A percentile compares a stretch with the other conserved stretches of the same genome.
phyloP scores from a whole-genome alignment of 306 rosid genomes.

The Rosa lucieae region DNA sequence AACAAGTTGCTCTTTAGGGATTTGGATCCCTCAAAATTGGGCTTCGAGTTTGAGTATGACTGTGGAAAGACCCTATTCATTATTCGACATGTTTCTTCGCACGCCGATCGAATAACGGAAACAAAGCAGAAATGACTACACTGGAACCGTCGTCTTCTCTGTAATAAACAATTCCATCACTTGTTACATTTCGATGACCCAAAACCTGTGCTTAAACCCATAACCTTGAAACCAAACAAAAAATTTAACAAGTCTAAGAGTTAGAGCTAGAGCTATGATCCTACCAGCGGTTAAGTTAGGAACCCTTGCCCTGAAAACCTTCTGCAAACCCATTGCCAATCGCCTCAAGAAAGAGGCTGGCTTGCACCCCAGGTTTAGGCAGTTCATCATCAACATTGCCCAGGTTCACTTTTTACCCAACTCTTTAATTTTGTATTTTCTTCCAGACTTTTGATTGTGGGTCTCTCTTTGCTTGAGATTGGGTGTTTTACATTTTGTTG shows the following conservation, averaged over 20 bases:
- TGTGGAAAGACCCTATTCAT: too few relatives aligned
- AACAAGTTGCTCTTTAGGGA: too few relatives aligned
- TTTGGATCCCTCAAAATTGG: too few relatives aligned
- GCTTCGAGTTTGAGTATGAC: too few relatives aligned
- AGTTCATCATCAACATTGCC: conserved; percentile 38
- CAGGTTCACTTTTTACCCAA: conserved; percentile 28
- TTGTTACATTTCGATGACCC: not conserved
- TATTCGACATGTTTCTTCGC: too few relatives aligned
- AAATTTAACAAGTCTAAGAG: too few relatives aligned
- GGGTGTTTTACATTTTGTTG: not conserved
- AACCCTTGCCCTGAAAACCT: conserved; percentile 39
- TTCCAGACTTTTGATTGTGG: not conserved
- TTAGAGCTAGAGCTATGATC: conserved; percentile 17
- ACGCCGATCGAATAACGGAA: too few relatives aligned
- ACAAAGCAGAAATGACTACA: too few relatives aligned
- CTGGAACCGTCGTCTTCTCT: too few relatives aligned
- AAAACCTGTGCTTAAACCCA: not conserved
- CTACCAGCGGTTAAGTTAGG: conserved; percentile 45
- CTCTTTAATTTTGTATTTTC: not conserved
- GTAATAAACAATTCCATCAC: too few relatives aligned
- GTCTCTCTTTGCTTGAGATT: not conserved
- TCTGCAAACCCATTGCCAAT: conserved; percentile 46
- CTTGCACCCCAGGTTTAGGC: conserved; percentile 45
- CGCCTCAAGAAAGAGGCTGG: conserved; percentile 53
- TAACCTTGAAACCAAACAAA: not conserved